Evolutionary conservation across 768 basidiomycete species (phyloP), one percentile per base, ranked within the genome.

Genomic region (Thelephora ganbajun): DNA sequence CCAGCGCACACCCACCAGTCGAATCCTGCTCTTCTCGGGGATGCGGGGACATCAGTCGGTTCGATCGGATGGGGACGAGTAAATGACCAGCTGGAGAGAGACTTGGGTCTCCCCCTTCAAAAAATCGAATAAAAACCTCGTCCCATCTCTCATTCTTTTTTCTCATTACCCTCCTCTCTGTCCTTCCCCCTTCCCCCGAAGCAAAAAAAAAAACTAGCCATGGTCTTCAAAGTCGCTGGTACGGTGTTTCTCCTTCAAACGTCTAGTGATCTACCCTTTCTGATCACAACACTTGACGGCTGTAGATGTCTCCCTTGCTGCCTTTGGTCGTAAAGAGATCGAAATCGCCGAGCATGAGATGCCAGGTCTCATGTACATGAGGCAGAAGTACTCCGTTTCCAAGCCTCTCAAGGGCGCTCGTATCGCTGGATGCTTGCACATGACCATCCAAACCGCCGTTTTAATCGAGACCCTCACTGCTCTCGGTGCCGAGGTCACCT

Each of bases 261-360:
- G 5, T 9, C 26, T 30, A n/a, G n/a, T n/a, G 35, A 22, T 44
- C 45, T 23, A 22, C 13, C 30, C 3, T 30, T 14, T 35, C 12
- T 23, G 39, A 41, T 20, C 36, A 22, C 30, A 46, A 49, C 52
- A 51, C 53, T 59, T 22, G 49, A 33, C 30, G 13, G 35, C 36
- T 46, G 9, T 47, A 89, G 91, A 91, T 63, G 72, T 94, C 60
- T 98, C 93, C 59, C 88, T 99, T 63, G 96, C 96, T 63, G 94
- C 94, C 51, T 99, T 97, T 69, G 91, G 94, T 68, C 91, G 94
- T 74, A 99, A 99, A 74, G 94, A 99, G 73, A 89, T 99, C 59
- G 83, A 94, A 72, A 87, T 99, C 67, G 94, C 94, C 53, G 94
- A 99, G 86, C 78, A 83, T 74, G 88, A 91, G 67, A 92, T 90